phyloP scores from a whole-genome alignment of 768 basidiomycete genomes.

The Clitopilus hobsonii region DNA sequence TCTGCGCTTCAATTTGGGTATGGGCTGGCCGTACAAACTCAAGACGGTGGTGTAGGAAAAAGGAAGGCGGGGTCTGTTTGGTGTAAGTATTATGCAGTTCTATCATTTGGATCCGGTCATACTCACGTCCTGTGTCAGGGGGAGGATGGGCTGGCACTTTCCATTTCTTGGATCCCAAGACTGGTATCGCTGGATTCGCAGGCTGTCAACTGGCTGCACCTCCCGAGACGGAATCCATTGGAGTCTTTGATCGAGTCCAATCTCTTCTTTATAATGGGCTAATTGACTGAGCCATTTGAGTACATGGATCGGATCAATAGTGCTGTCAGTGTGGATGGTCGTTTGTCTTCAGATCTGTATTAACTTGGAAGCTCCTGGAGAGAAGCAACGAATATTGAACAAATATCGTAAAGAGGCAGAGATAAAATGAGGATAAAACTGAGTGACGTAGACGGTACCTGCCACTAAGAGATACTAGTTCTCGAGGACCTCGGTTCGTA shows the following conservation, averaged over 20 bases:
- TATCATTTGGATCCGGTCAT: not conserved
- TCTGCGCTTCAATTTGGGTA: not conserved
- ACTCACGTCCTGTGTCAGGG: not conserved
- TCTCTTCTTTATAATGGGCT: not conserved
- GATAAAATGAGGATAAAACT: too few relatives aligned
- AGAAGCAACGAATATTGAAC: too few relatives aligned
- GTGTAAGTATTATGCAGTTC: not conserved
- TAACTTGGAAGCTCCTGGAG: too few relatives aligned
- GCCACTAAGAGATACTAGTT: too few relatives aligned
- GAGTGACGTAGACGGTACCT: too few relatives aligned
- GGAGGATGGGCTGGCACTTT: not conserved
- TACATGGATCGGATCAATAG: too few relatives aligned
- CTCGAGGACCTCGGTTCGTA: too few relatives aligned
- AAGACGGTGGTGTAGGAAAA: not conserved
- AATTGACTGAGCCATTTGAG: not conserved
- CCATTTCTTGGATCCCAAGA: slow-evolving; percentile 1
- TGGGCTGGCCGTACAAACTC: not conserved
- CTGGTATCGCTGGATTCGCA: not conserved
- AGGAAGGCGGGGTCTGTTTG: not conserved
- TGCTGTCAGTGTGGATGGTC: too few relatives aligned
- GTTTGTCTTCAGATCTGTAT: too few relatives aligned
- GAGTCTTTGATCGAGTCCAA: not conserved
- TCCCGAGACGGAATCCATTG: not conserved
- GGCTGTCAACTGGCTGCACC: not conserved
- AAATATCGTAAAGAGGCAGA: too few relatives aligned